Percentiles rank a stretch among this genome's conserved stretches.
Conservation (phyloP, 805 yeast genomes). For the Helenozyma baotianmanensis region DNA sequence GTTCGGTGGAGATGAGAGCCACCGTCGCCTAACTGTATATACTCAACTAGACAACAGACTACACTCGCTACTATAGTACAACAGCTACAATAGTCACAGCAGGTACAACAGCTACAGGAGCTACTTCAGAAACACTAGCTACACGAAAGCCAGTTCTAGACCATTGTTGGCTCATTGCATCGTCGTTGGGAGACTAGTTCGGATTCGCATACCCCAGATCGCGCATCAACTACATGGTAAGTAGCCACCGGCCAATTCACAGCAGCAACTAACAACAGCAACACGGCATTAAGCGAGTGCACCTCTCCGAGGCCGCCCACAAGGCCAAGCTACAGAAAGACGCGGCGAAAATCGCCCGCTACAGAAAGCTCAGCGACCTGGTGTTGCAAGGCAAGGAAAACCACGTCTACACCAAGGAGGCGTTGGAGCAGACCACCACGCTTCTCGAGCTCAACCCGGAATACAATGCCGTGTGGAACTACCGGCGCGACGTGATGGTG, state of each 20-base stretch:
- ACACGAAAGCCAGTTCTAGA: no score
- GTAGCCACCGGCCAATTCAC: neutral
- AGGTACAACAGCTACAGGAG: no score
- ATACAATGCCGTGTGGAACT: constrained; percentile 86
- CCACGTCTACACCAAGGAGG: constrained; percentile 19
- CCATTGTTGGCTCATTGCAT: no score
- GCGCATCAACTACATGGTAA: no score
- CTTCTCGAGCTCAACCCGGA: constrained; percentile 75
- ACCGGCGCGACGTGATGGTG: constrained; percentile 64
- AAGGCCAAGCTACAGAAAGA: constrained; percentile 53
- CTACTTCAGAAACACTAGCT: no score
- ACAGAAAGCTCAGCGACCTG: constrained; percentile 41
- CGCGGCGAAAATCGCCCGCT: constrained; percentile 52
- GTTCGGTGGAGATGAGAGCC: constrained; percentile 7
- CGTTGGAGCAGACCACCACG: constrained; percentile 51
- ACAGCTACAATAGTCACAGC: neutral
- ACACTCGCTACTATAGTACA: no score
- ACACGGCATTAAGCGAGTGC: constrained; percentile 72
- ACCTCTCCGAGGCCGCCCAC: constrained; percentile 52
- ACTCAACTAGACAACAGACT: no score
- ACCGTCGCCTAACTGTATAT: no score
- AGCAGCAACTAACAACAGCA: constrained; percentile 21
- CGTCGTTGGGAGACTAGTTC: no score
- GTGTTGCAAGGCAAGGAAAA: constrained; percentile 33
- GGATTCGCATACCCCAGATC: no score